Evolutionary conservation across 2,329 filamentous ascomycete species (phyloP), one percentile per base, ranked within the genome.

Genomic region (Aspergillus sp.): DNA sequence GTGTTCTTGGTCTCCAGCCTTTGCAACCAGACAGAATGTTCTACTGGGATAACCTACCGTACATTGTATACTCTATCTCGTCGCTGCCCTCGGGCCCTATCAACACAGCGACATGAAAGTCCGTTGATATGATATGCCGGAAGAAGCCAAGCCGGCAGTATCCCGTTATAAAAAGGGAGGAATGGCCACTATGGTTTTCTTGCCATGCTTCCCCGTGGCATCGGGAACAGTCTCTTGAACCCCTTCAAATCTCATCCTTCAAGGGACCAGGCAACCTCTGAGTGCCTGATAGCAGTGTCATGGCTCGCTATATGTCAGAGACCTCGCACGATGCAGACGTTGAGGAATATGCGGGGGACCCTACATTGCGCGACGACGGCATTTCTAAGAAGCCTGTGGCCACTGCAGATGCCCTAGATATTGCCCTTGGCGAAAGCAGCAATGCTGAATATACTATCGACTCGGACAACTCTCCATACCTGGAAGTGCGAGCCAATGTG

Each of bases 401-500:
- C 8, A 60, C 47, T 11, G 64, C 62, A 21, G 66, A 68, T 38
- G 62, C 54, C 42, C 30, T 67, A 32, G 65, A 66, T 10, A 66
- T 64, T 32, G 66, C 66, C 42, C 66, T 67, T 48, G 66, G 62
- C 3, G 64, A 63, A 41, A 63, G 60, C 44, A 60, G 57, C 30
- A 54, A 55, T 15, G 59, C 61, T 48, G 60, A 63, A 13, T 68
- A 67, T 25, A 68, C 64, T 6, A 64, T 67, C 41, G 66, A 69
- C n/a, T 69, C 66, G 17, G 63, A 70, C 42, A 68, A 69, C 23
- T 72, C 69, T 10, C 69, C 70, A 2, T 72, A 70, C 47, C 62
- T 68, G 10, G 68, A 71, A 55, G 67, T 70, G 27, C 66, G 70
- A 8, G 70, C 71, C 11, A 68, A 70, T 23, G 69, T 72, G 17